phyloP scores from a whole-genome alignment of 495 filamentous ascomycete species.

The Annulohypoxylon bovei region DNA sequence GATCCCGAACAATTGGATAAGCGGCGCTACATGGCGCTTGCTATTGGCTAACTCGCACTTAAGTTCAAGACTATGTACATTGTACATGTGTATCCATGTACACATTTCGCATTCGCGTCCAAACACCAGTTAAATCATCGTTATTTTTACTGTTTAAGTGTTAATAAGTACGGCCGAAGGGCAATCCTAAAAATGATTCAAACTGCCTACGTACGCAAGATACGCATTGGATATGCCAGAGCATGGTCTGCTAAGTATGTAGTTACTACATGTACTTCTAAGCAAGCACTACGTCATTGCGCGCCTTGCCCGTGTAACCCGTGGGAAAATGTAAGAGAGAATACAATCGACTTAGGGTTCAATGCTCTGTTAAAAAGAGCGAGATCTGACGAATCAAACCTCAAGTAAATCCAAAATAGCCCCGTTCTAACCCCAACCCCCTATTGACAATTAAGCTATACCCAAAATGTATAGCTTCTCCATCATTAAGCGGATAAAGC shows the following conservation, averaged over 20 bases:
- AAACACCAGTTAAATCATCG: background rate
- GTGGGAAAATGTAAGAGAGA: no score
- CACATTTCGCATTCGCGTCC: background rate
- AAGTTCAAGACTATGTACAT: background rate
- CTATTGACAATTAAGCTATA: background rate
- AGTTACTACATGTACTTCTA: no score
- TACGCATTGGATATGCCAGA: background rate
- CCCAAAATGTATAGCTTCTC: background rate
- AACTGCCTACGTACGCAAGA: no score
- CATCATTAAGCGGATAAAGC: background rate
- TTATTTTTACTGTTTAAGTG: background rate
- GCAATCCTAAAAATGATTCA: background rate
- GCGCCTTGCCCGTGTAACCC: background rate
- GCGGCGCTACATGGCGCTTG: background rate
- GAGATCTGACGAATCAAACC: background rate
- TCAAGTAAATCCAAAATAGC: background rate
- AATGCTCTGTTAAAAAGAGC: background rate
- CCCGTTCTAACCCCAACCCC: no score
- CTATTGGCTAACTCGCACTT: slow-evolving; percentile 14
- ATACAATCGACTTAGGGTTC: no score
- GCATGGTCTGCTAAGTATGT: no score
- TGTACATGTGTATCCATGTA: background rate
- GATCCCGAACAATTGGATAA: slow-evolving; percentile 6
- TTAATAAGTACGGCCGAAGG: background rate
- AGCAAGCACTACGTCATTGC: background rate